Conservation (phyloP, 352 stramenopile genomes). For the Phytophthora pinifolia region DNA sequence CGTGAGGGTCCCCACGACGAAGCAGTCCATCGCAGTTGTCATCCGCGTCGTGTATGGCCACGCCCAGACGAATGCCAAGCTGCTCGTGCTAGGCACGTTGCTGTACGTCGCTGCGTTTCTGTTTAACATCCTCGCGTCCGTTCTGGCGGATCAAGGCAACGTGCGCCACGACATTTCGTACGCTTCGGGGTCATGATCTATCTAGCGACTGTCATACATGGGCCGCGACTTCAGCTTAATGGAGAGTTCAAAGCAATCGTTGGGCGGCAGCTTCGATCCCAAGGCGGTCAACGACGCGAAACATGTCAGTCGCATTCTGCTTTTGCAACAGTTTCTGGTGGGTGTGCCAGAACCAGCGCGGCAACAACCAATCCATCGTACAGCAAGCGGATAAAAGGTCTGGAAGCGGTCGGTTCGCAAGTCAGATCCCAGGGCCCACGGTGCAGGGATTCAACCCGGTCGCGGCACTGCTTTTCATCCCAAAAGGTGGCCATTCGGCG, state of each 20-base stretch:
- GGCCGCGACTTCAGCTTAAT: constrained; percentile 42
- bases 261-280: constrained; percentile 44
- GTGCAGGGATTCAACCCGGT: constrained; percentile 46
- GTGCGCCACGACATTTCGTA: constrained; percentile 42
- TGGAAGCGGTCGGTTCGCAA: constrained; percentile 21
- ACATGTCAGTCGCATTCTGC: constrained; percentile 10
- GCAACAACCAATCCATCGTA: constrained; percentile 62
- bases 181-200: constrained; percentile 25
- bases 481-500: constrained; percentile 18
- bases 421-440: constrained; percentile 44
- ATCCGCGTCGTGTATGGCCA: constrained; percentile 32
- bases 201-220: constrained; percentile 31
- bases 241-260: constrained; percentile 33
- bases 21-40: constrained; percentile 41
- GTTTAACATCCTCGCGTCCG: constrained; percentile 50
- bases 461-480: constrained; percentile 35
- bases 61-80: constrained; percentile 22
- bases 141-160: constrained; percentile 35
- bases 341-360: constrained; percentile 52
- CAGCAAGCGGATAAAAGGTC: constrained; percentile 56
- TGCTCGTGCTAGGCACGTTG: constrained; percentile 31
- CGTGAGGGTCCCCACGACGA: constrained; percentile 36
- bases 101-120: constrained; percentile 36
- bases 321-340: constrained; percentile 52
- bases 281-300: constrained; percentile 14